Percentiles rank a stretch among this genome's conserved stretches.
phyloP scores from a whole-genome alignment of 441 rosid genomes.

The Erodium moschatum region DNA sequence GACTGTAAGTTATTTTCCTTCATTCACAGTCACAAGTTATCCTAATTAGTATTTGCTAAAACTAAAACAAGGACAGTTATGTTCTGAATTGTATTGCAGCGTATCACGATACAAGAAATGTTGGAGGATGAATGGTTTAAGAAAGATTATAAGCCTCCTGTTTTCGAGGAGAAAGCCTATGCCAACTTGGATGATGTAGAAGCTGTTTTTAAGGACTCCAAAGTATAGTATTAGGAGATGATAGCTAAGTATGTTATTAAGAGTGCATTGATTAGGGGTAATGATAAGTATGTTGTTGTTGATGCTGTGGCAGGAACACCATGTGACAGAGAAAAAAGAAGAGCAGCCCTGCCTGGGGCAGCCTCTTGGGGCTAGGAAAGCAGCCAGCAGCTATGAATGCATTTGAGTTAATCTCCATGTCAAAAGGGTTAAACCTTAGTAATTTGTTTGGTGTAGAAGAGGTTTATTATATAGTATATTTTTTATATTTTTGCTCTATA shows the following conservation, averaged over 20 bases:
- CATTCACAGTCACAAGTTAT: not conserved
- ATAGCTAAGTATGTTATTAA: not conserved
- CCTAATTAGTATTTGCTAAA: not conserved
- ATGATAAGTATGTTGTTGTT: not conserved
- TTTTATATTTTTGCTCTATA: no score
- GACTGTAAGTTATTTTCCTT: conserved; percentile 49
- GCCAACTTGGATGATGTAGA: conserved; percentile 1
- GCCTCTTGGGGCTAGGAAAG: no score
- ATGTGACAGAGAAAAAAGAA: conserved; percentile 75
- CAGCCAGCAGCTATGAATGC: conserved; percentile 77
- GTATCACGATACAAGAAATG: conserved; percentile 63
- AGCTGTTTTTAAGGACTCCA: conserved; percentile 55
- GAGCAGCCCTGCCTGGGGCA: no score
- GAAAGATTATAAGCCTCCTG: conserved; percentile 64
- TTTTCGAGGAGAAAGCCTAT: conserved; percentile 54
- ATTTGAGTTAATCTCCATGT: conserved; percentile 80
- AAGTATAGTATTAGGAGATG: conserved; percentile 31
- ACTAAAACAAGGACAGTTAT: not conserved
- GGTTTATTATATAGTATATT: conserved; percentile 30
- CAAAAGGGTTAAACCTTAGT: conserved; percentile 75
- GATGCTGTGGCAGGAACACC: conserved; percentile 55
- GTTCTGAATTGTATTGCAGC: conserved; percentile 37
- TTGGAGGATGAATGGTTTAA: conserved; percentile 88
- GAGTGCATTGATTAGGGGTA: not conserved
- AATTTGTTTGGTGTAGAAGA: conserved; percentile 71